phyloP scores from a whole-genome alignment of 192 early-diverging fungal genomes.

The Geranomyces variabilis region DNA sequence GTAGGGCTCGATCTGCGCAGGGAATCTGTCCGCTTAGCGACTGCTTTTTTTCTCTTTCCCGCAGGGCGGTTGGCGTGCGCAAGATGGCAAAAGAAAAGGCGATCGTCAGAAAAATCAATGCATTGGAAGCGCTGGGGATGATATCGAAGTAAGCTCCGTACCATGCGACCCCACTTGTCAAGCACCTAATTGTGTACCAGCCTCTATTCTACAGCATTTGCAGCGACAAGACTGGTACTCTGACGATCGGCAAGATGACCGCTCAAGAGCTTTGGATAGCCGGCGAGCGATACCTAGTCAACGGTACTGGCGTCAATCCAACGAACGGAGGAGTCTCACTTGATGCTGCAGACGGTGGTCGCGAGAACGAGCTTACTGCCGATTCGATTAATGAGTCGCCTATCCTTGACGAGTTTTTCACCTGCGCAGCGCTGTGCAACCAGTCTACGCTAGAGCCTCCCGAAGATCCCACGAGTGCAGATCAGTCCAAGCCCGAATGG shows the following conservation, averaged over 20 bases:
- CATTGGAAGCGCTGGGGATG: constrained; percentile 88
- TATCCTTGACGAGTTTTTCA: constrained; percentile 2
- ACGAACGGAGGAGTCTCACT: constrained; percentile 7
- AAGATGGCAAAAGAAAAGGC: constrained; percentile 85
- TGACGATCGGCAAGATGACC: constrained; percentile 81
- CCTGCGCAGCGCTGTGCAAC: constrained; percentile 25
- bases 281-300: constrained; percentile 51
- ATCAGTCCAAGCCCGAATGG: constrained; percentile 19
- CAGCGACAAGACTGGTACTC: constrained; percentile 91
- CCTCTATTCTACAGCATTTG: too few species aligned
- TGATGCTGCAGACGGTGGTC: not conserved
- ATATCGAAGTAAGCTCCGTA: too few species aligned
- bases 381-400: not conserved
- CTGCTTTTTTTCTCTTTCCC: too few species aligned
- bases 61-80: constrained; percentile 79
- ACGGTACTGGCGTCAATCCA: constrained; percentile 34
- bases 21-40: too few species aligned
- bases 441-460: constrained; percentile 23
- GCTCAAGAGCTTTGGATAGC: constrained; percentile 43
- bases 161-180: too few species aligned
- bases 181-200: too few species aligned
- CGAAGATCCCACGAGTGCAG: constrained; percentile 23
- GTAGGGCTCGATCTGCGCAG: constrained; percentile 68
- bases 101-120: constrained; percentile 78
- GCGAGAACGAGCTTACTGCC: not conserved